Base-by-base conservation (phyloP, 768 basidiomycete species). In the Suillus alpinus region DNA sequence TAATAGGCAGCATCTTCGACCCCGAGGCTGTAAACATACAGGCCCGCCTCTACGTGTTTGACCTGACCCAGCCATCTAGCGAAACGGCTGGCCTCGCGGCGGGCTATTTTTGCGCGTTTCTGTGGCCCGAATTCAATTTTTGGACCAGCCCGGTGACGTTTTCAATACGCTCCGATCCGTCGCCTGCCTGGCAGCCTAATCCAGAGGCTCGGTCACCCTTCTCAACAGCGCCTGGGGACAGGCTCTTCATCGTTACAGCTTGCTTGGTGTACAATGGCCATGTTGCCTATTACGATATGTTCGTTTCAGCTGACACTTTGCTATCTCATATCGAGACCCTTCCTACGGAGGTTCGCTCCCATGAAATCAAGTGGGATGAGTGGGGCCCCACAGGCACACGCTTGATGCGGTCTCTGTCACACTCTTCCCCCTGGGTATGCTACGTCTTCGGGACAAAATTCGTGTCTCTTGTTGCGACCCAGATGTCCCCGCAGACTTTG, bases 381-480 rank as follows among this genome's bases (percentile, higher is more conserved):
- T 87, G 86, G 86, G 86, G 83, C 14, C 80, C 81, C 7, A 56
- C 41, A 10, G 78, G 76, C 4, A 80, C 81, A 9, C 80, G 84
- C 31, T 68, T 86, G 64, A 65, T 82, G 39, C 60, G 59, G 34
- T 70, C 71, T 7, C 69, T 71, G 40, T 77, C 71, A 23, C 74
- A 71, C 39, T 79, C 80, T 13, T 63, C 68, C 29, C 68, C 76
- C n/a, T 87, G 85, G 85, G 83, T 84, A 8, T 87, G 85, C 71
- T 84, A 83, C 64, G 79, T 85, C 20, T 78, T 77, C 64, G 85
- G 84, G 23, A 76, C 75, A 31, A 78, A 76, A 61, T 83, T 77
- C 56, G 78, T 76, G 62, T 75, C 62, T 50, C 73, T 64, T 41
- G 60, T 37, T 36, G 39, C 26, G 47, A 58, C 31, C 1, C 51